Base-by-base conservation (phyloP, 2,329 filamentous ascomycete genomes). In the Salinomyces thailandicus region DNA sequence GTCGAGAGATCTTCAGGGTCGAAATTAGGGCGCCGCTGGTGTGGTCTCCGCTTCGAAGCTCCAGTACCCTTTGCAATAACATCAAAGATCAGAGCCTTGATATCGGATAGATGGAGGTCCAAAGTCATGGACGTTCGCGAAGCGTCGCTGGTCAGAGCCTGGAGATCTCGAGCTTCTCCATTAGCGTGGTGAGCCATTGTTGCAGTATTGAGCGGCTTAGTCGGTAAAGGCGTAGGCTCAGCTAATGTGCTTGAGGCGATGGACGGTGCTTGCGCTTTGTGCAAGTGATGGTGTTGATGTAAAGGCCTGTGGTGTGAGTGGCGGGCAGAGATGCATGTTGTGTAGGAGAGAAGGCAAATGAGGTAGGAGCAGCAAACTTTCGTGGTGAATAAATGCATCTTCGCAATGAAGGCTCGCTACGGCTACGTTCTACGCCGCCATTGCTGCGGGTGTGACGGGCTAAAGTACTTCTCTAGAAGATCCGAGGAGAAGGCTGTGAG, bases 231-330 rank as follows among this genome's bases (percentile, higher is more conserved):
- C n/a, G 22, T 26, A 26, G n/a, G n/a, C 22, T 8, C n/a, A 9
- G n/a, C 22, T 9, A 26, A 26, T 8, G 22, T 26, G 9, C 9
- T 26, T 4, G 22, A n/a, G 2, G 22, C 9, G n/a, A n/a, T 8
- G 4, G 22, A 26, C 2, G 2, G 22, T 26, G 22, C n/a, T n/a
- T 26, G 9, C 9, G 22, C 22, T 26, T n/a, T 26, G 22, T n/a
- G 18, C 8, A 7, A 34, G 19, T 27, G 31, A 17, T 24, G 13
- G 17, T 42, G 39, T 14, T 33, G 26, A 32, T 39, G 37, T 28
- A 31, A 13, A 22, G 18, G 33, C 14, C 27, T 36, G 27, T 33
- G 28, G 32, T 42, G 39, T 11, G 28, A 29, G 24, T 38, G 32
- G 13, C 35, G 18, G 2, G 30, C 14, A 7, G 31, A 31, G 20